Percentiles rank a stretch among this genome's conserved stretches.
These are phyloP conservation scores for Samsoniella hepiali DNA, from an alignment of 2,329 filamentous ascomycete species.

Conservation along the genomic window DNA sequence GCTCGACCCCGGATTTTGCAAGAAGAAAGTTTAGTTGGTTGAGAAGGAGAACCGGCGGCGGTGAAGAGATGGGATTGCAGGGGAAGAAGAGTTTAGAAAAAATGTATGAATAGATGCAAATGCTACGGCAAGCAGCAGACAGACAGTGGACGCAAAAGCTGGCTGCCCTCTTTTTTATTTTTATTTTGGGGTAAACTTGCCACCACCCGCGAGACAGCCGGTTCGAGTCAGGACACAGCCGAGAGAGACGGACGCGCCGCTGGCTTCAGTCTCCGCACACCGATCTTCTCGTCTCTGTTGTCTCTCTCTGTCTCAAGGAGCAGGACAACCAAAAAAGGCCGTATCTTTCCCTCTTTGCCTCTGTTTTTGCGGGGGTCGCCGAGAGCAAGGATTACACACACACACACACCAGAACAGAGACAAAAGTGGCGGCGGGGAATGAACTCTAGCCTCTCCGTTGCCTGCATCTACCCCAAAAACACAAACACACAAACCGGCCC, in stretches of 20 bases:
- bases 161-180: neutral
- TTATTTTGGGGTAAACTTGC: no score
- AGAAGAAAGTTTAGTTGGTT: no score
- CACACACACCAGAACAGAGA: neutral
- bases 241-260: no score
- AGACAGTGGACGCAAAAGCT: no score
- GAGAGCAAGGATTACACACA: neutral
- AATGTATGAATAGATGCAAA: no score
- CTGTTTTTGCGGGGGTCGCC: neutral
- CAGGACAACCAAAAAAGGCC: neutral
- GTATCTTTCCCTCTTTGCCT: neutral
- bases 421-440: constrained; percentile 8
- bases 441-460: neutral
- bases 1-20: neutral
- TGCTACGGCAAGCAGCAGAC: no score
- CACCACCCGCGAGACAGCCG: neutral
- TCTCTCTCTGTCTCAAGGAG: neutral
- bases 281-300: neutral
- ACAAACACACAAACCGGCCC: neutral
- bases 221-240: neutral
- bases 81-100: no score
- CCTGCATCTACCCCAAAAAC: constrained; percentile 5
- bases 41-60: no score
- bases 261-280: neutral
- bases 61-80: no score